These are phyloP conservation scores for Trichoderma breve DNA, from an alignment of 2,329 filamentous ascomycete species.

Conservation along the genomic window DNA sequence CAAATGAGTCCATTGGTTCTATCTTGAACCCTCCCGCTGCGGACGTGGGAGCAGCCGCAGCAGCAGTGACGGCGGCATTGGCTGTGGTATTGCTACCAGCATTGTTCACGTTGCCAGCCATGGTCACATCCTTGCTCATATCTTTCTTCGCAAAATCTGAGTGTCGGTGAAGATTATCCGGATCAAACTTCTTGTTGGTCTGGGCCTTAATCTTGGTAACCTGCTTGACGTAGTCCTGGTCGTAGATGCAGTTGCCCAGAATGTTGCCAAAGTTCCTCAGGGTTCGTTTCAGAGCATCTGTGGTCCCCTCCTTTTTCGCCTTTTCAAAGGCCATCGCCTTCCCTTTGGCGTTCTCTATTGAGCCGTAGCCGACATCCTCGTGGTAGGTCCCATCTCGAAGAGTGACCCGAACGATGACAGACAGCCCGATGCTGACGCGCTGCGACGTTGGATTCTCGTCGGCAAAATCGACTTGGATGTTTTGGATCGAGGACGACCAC, in stretches of 20 bases:
- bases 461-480: conserved; percentile 92
- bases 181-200: conserved; percentile 70
- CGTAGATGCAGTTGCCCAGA: conserved; percentile 97
- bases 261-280: conserved; percentile 93
- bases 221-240: conserved; percentile 87
- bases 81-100: background rate
- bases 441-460: conserved; percentile 78
- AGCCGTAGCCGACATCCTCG: conserved; percentile 95
- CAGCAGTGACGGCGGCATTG: background rate
- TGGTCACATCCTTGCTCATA: conserved; percentile 33
- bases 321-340: conserved; percentile 98
- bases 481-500: conserved; percentile 94
- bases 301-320: conserved; percentile 96
- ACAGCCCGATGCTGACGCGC: conserved; percentile 80
- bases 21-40: conserved; percentile 28
- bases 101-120: background rate
- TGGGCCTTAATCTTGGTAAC: conserved; percentile 85
- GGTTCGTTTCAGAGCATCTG: conserved; percentile 87
- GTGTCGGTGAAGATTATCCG: conserved; percentile 78
- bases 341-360: conserved; percentile 92
- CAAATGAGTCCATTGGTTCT: conserved; percentile 47
- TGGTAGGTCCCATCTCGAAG: conserved; percentile 93
- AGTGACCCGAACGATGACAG: conserved; percentile 86
- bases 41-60: background rate
- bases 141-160: conserved; percentile 65